These are phyloP conservation scores for Lasiosphaeria miniovina DNA, from an alignment of 495 filamentous ascomycete species.

Conservation along the genomic window DNA sequence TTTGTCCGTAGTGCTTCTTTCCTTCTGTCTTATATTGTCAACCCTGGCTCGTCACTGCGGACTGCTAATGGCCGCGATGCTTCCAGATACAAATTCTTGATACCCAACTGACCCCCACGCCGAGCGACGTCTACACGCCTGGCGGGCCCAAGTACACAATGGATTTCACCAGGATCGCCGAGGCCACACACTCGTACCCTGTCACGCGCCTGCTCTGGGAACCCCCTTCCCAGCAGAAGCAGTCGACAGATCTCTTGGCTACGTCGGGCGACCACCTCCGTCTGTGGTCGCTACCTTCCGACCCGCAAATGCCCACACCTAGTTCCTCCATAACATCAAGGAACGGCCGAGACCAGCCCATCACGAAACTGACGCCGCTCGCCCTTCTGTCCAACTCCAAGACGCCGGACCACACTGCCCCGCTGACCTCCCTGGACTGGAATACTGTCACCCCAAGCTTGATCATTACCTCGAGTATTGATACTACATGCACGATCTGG, in stretches of 20 bases:
- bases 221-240: constrained; percentile 93
- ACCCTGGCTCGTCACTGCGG: not conserved
- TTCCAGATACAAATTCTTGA: constrained; percentile 95
- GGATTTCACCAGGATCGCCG: constrained; percentile 92
- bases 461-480: constrained; percentile 98
- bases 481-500: constrained; percentile 99
- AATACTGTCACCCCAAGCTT: constrained; percentile 92
- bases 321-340: constrained; percentile 75
- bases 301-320: constrained; percentile 45
- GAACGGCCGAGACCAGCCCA: constrained; percentile 58
- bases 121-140: constrained; percentile 66
- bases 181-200: constrained; percentile 96
- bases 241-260: constrained; percentile 91
- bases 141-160: constrained; percentile 69
- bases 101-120: constrained; percentile 69
- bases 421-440: constrained; percentile 95
- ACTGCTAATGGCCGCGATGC: constrained; percentile 4
- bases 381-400: constrained; percentile 96
- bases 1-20: constrained; percentile 60
- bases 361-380: constrained; percentile 87
- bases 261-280: constrained; percentile 96
- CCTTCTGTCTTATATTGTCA: constrained; percentile 20
- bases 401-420: constrained; percentile 95
- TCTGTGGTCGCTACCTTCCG: constrained; percentile 81
- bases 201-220: constrained; percentile 97